Percentiles rank a stretch among this genome's conserved stretches.
Conservation (phyloP, 139 green algal species). For the Spirogloea muscicola region DNA sequence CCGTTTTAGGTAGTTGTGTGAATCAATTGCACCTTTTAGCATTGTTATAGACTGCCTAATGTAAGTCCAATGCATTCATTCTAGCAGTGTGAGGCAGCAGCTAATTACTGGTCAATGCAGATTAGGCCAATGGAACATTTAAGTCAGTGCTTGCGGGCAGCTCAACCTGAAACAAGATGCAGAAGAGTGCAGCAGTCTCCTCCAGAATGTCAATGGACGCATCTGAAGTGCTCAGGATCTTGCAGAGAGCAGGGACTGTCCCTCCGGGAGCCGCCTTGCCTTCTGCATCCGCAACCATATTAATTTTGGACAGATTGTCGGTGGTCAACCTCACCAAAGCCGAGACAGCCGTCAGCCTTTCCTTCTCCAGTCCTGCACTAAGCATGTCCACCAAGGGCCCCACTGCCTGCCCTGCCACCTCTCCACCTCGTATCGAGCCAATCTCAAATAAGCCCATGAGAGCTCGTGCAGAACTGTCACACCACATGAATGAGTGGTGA, state of each 20-base stretch:
- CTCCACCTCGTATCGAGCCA: slow-evolving; percentile 2
- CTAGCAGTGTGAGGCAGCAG: too few relatives aligned
- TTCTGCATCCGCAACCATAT: slow-evolving; percentile 1
- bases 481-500: too few relatives aligned
- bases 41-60: too few relatives aligned
- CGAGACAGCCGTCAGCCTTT: slow-evolving; percentile 18
- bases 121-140: too few relatives aligned
- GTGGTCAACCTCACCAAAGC: slow-evolving; percentile 14
- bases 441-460: slow-evolving; percentile 23
- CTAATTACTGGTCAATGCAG: too few relatives aligned
- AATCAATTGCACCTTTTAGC: too few relatives aligned
- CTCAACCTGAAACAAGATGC: slow-evolving; percentile 10
- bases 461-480: slow-evolving; percentile 10
- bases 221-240: neutral
- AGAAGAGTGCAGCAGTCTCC: slow-evolving; percentile 12
- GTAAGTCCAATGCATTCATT: too few relatives aligned
- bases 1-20: too few relatives aligned
- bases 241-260: slow-evolving; percentile 2
- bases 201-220: neutral
- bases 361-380: neutral
- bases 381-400: slow-evolving; percentile 29
- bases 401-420: slow-evolving; percentile 13
- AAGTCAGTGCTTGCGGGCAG: too few relatives aligned
- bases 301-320: slow-evolving; percentile 10
- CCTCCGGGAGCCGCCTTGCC: neutral